phyloP scores from a whole-genome alignment of 163 green algal genomes.

The Chlamydomonas reinhardtii region DNA sequence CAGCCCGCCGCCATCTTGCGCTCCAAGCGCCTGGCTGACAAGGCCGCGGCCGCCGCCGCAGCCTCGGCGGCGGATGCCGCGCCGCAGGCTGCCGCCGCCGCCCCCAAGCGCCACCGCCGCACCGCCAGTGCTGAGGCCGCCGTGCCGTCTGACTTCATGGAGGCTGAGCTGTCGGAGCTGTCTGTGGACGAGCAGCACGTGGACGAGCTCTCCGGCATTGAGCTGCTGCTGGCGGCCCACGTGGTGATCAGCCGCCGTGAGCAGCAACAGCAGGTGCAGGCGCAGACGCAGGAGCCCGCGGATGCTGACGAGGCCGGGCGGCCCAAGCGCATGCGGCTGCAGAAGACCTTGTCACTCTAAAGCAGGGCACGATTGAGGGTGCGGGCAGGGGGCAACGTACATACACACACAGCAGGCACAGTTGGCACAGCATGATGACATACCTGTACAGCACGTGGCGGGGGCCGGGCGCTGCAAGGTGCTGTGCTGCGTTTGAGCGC shows the following conservation, averaged over 20 bases:
- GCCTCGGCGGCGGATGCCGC: no score
- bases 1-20: neutral
- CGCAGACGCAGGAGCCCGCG: neutral
- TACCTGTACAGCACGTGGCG: no score
- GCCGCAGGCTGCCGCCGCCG: neutral
- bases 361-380: neutral
- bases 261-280: neutral
- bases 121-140: neutral
- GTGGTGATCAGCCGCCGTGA: neutral
- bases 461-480: no score
- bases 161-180: neutral
- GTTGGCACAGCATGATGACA: no score
- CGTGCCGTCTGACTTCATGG: no score
- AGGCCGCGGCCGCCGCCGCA: no score
- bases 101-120: neutral
- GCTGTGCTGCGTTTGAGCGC: no score
- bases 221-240: conserved; percentile 24
- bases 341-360: conserved; percentile 8
- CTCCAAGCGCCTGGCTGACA: neutral
- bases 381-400: no score
- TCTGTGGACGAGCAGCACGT: neutral
- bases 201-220: neutral
- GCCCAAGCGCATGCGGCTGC: neutral
- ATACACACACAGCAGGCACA: no score
- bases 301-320: neutral